Evolutionary conservation across 2,329 filamentous ascomycete species (phyloP).

Genomic region (Aureobasidium mangrovei): DNA sequence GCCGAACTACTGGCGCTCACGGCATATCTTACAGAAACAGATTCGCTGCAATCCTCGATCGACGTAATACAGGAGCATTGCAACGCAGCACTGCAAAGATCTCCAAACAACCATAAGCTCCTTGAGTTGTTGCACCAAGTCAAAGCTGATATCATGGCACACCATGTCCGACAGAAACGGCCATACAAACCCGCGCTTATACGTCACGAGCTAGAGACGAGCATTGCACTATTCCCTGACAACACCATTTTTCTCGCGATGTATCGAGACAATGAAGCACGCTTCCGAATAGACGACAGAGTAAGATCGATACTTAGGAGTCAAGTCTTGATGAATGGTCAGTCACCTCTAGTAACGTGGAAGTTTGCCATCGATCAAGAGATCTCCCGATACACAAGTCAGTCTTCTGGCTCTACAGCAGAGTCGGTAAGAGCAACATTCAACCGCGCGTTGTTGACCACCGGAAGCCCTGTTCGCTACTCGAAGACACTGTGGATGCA

Average conservation of each 20-base stretch:
- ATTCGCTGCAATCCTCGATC: slow-evolving; percentile 30
- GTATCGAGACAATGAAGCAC: slow-evolving; percentile 64
- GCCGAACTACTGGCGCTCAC: slow-evolving; percentile 58
- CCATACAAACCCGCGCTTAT: slow-evolving; percentile 61
- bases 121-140: slow-evolving; percentile 60
- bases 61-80: slow-evolving; percentile 33
- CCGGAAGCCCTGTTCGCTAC: slow-evolving; percentile 27
- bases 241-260: slow-evolving; percentile 70
- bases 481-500: slow-evolving; percentile 21
- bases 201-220: slow-evolving; percentile 51
- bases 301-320: slow-evolving; percentile 56
- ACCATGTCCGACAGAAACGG: slow-evolving; percentile 53
- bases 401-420: slow-evolving; percentile 18
- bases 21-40: slow-evolving; percentile 50
- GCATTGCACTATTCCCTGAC: slow-evolving; percentile 56
- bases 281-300: slow-evolving; percentile 65
- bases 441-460: slow-evolving; percentile 32
- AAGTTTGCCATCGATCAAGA: slow-evolving; percentile 50
- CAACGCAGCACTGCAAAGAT: slow-evolving; percentile 26
- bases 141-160: slow-evolving; percentile 55
- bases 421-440: slow-evolving; percentile 37
- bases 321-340: slow-evolving; percentile 23
- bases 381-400: slow-evolving; percentile 34
- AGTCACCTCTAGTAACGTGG: slow-evolving; percentile 39
- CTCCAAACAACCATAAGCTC: neutral